phyloP scores from a whole-genome alignment of 352 stramenopile genomes.

The Pythium coloratum region DNA sequence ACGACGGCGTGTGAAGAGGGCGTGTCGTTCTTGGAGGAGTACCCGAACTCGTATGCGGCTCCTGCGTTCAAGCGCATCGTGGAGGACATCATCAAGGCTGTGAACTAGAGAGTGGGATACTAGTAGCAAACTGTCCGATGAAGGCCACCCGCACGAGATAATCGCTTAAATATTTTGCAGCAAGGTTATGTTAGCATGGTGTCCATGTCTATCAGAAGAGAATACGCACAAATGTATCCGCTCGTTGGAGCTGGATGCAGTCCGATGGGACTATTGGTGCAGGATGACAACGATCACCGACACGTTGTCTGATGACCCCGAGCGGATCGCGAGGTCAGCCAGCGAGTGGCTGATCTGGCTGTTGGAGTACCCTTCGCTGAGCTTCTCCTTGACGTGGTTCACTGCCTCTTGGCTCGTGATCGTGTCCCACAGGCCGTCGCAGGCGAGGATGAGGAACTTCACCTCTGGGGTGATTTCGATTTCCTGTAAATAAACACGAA shows the following conservation, averaged over 20 bases:
- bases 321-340: conserved; percentile 84
- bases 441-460: conserved; percentile 91
- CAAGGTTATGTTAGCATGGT: conserved; percentile 15
- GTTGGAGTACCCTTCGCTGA: conserved; percentile 69
- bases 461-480: conserved; percentile 89
- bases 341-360: conserved; percentile 83
- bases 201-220: background rate
- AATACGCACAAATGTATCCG: background rate
- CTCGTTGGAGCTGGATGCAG: background rate
- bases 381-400: conserved; percentile 68
- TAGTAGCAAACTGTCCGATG: background rate
- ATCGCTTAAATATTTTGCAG: conserved; percentile 20
- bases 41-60: conserved; percentile 68
- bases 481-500: conserved; percentile 39
- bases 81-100: conserved; percentile 57
- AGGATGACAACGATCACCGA: conserved; percentile 86
- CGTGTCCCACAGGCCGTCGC: conserved; percentile 92
- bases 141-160: background rate
- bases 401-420: conserved; percentile 93
- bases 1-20: conserved; percentile 96
- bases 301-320: conserved; percentile 86
- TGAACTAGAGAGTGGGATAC: conserved; percentile 39
- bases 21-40: conserved; percentile 91
- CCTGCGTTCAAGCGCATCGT: conserved; percentile 77
- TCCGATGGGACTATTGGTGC: conserved; percentile 31